Percentiles rank a stretch among this genome's conserved stretches.
Evolutionary conservation across 345 rosid species (phyloP).

Genomic region (Gossypium thurberi): DNA sequence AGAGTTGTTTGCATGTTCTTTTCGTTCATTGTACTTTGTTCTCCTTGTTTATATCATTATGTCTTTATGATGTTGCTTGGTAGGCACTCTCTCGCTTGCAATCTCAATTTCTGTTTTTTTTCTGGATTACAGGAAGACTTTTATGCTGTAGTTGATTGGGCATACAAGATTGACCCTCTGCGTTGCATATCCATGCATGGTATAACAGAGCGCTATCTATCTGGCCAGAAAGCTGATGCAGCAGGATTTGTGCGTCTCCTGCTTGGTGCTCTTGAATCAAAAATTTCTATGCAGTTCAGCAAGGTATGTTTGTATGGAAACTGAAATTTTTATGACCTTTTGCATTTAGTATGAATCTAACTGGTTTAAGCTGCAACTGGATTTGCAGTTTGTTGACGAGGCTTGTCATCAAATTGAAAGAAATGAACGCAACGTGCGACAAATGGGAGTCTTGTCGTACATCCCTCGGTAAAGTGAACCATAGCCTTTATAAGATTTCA

Average conservation of each 20-base stretch:
- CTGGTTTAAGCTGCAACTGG: conserved; percentile 16
- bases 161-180: conserved; percentile 92
- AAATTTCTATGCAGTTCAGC: conserved; percentile 82
- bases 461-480: conserved; percentile 64
- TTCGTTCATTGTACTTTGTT: not conserved
- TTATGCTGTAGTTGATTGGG: conserved; percentile 99
- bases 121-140: conserved; percentile 74
- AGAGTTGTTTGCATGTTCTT: not conserved
- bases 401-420: conserved; percentile 97
- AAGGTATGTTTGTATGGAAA: conserved; percentile 51
- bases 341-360: conserved; percentile 11
- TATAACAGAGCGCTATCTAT: conserved; percentile 87
- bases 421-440: conserved; percentile 84
- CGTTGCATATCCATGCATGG: conserved; percentile 99
- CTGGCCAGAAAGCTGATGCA: conserved; percentile 90
- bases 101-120: not conserved
- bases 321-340: not conserved
- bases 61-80: not conserved
- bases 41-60: not conserved
- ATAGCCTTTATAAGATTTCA: not conserved
- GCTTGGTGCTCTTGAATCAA: conserved; percentile 90
- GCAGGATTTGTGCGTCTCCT: conserved; percentile 98
- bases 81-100: not conserved
- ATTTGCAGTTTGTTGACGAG: conserved; percentile 87
- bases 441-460: conserved; percentile 84